Percentiles rank a stretch among this genome's conserved stretches.
These are phyloP conservation scores for Apiospora aurea DNA, from an alignment of 2,329 filamentous ascomycete species.

Conservation along the genomic window DNA sequence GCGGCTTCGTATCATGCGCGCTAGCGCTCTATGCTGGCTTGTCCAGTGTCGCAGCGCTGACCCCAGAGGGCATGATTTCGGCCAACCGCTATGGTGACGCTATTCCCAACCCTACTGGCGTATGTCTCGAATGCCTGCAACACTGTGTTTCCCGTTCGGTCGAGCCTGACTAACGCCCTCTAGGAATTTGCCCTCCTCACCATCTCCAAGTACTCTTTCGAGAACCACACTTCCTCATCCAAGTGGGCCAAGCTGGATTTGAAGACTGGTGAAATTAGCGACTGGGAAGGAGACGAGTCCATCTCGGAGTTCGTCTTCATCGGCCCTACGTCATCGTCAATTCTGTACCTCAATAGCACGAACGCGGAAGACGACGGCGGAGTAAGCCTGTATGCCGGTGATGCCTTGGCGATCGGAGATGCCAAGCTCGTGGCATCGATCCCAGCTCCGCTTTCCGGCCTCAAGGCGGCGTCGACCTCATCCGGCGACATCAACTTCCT, in stretches of 20 bases:
- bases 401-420: constrained; percentile 37
- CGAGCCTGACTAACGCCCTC: constrained; percentile 28
- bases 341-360: constrained; percentile 57
- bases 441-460: constrained; percentile 47
- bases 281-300: constrained; percentile 59
- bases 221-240: constrained; percentile 53
- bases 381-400: constrained; percentile 48
- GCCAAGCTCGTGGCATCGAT: constrained; percentile 45
- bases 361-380: constrained; percentile 52
- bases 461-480: constrained; percentile 43
- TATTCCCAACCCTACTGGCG: constrained; percentile 43
- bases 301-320: constrained; percentile 64
- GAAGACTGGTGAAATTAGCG: constrained; percentile 57
- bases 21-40: constrained; percentile 11
- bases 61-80: constrained; percentile 42
- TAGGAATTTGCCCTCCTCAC: constrained; percentile 55
- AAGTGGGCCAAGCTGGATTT: constrained; percentile 64
- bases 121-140: constrained; percentile 31
- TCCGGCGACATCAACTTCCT: constrained; percentile 47
- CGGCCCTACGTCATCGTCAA: constrained; percentile 54
- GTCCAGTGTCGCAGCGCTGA: constrained; percentile 37
- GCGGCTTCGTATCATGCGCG: neutral
- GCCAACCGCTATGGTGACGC: constrained; percentile 43
- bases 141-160: neutral
- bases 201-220: constrained; percentile 66